These are phyloP conservation scores for Suillus cothurnatus DNA, from an alignment of 768 basidiomycete genomes.

Conservation along the genomic window DNA sequence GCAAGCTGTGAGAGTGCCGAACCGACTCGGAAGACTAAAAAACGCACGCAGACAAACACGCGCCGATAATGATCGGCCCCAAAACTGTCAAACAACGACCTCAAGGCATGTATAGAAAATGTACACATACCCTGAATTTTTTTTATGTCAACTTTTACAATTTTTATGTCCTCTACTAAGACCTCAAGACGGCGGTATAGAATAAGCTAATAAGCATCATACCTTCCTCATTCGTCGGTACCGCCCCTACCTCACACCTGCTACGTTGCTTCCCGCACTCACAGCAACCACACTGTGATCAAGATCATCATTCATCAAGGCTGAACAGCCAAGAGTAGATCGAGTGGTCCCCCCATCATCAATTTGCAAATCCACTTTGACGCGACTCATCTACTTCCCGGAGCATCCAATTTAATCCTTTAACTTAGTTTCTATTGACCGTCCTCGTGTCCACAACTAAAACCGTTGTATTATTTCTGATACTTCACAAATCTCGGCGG, in stretches of 20 bases:
- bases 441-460: constrained; percentile 38
- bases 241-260: no score
- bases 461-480: not conserved
- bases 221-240: constrained; percentile 1
- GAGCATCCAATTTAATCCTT: constrained; percentile 1
- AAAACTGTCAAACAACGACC: constrained; percentile 36
- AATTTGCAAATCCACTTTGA: constrained; percentile 1
- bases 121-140: constrained; percentile 18
- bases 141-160: constrained; percentile 31
- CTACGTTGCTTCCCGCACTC: not conserved
- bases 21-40: not conserved
- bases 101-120: constrained; percentile 14
- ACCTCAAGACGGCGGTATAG: not conserved
- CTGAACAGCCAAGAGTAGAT: not conserved
- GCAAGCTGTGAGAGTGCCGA: not conserved
- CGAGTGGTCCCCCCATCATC: not conserved
- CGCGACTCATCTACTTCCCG: constrained; percentile 4
- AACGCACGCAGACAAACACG: constrained; percentile 11
- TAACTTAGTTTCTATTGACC: constrained; percentile 2
- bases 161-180: constrained; percentile 12
- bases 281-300: not conserved
- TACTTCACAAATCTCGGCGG: constrained; percentile 26
- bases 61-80: constrained; percentile 23
- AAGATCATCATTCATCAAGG: not conserved
- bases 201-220: constrained; percentile 2